These are phyloP conservation scores for Symbiodinium pilosum DNA, from an alignment of 73 alveolate genomes.

Conservation along the genomic window DNA sequence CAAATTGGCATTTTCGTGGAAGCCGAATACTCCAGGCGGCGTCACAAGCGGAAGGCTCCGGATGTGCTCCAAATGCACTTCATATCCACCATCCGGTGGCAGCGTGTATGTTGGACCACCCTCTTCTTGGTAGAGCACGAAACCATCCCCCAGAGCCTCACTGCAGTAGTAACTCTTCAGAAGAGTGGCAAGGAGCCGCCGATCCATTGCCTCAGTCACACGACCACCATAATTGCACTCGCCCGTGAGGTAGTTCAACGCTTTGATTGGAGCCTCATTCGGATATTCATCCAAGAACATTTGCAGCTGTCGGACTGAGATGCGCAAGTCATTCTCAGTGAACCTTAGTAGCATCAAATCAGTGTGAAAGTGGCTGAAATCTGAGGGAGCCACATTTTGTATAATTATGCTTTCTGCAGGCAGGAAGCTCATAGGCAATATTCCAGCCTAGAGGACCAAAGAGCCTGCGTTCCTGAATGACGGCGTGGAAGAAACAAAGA, in stretches of 20 bases:
- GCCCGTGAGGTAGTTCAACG: constrained; percentile 99
- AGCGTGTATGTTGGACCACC: constrained; percentile 39
- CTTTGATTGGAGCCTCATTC: constrained; percentile 98
- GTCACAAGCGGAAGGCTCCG: constrained; percentile 98
- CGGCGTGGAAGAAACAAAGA: constrained; percentile 99
- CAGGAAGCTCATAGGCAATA: constrained; percentile 98
- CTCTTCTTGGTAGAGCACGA: constrained; percentile 20
- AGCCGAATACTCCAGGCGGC: constrained; percentile 99
- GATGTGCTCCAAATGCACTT: constrained; percentile 98
- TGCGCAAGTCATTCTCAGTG: constrained; percentile 99
- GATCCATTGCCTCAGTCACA: constrained; percentile 99
- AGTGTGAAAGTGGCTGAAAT: neutral
- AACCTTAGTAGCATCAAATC: constrained; percentile 92
- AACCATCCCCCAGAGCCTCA: constrained; percentile 91
- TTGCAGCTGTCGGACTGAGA: constrained; percentile 98
- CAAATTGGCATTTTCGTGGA: constrained; percentile 99
- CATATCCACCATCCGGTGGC: constrained; percentile 91
- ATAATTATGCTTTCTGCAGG: neutral
- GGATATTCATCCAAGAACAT: constrained; percentile 99
- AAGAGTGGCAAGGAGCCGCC: constrained; percentile 98
- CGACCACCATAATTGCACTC: constrained; percentile 99
- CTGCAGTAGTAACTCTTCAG: constrained; percentile 98
- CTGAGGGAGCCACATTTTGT: too few species aligned
- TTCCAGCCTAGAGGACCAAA: constrained; percentile 99
- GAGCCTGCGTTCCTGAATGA: constrained; percentile 99